These are phyloP conservation scores for Colletotrichum sansevieriae DNA, from an alignment of 2,329 filamentous ascomycete species.

Conservation along the genomic window DNA sequence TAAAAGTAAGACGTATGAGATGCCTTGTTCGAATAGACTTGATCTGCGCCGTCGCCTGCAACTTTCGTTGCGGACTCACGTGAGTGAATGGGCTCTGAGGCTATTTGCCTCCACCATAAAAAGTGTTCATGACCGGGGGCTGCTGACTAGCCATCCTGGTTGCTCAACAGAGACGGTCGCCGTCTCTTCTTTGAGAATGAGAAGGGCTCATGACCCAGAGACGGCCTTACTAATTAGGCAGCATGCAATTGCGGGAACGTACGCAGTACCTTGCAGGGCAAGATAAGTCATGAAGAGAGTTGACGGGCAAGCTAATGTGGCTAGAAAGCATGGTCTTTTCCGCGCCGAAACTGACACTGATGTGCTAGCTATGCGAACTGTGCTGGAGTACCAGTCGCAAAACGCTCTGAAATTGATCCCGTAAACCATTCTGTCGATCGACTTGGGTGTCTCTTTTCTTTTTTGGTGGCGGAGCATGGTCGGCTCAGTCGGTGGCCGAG, in stretches of 20 bases:
- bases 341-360: constrained; percentile 23
- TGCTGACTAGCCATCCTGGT: too few relatives aligned
- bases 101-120: too few relatives aligned
- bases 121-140: too few relatives aligned
- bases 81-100: too few relatives aligned
- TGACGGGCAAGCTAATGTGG: constrained; percentile 41
- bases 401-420: too few relatives aligned
- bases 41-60: too few relatives aligned
- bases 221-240: neutral
- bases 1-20: neutral
- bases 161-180: neutral
- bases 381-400: too few relatives aligned
- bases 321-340: constrained; percentile 34
- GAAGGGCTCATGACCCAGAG: neutral
- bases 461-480: constrained; percentile 5
- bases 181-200: neutral
- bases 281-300: constrained; percentile 12
- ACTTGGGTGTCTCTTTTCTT: neutral
- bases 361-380: constrained; percentile 11
- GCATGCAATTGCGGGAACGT: neutral
- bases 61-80: too few relatives aligned
- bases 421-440: neutral
- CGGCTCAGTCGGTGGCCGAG: neutral
- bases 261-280: constrained; percentile 35
- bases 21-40: constrained; percentile 2